Base-by-base conservation (phyloP, 176 grass and related monocot species). In the Ensete ventricosum region DNA sequence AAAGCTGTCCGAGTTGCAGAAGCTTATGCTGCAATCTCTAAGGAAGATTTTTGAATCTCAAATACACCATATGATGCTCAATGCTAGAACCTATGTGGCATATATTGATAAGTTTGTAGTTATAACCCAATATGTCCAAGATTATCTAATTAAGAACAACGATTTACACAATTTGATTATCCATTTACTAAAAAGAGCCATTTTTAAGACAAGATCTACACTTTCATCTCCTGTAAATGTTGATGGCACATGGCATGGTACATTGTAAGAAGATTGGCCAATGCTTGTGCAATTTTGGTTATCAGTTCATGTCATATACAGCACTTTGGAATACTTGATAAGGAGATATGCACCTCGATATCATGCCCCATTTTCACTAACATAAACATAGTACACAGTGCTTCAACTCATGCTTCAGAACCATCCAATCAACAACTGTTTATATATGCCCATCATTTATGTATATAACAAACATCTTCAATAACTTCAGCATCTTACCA, bases 401-500 rank as follows among this genome's bases (percentile, higher is more conserved):
- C 19, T 9, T 4, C 63, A 65, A 65, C 63, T 65, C 25, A 11
- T n/a, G 63, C 23, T 27, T 65, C 24, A 25, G 63, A 65, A 65
- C 11, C 9, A 65, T 13, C 9, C 8, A 14, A 70, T 70, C 48
- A 70, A 17, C 34, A 50, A 51, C 5, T 70, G 17, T 14, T 70
- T 50, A 50, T 51, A 11, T 3, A 70, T 8, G 9, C 50, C 17
- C 3, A 60, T 60, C 9, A 60, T 60, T 60, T 60, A 60, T 14
- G 67, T 17, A 26, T 65, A 26, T 63, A 23, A 24, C 11, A 2
- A 13, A 64, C 53, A 52, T 3, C 21, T 64, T 24, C 21, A 65
- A 10, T 20, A 27, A 65, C 22, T 65, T 65, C 12, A 70, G 48
- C 14, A 52, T 50, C 54, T 87, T 53, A 98, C 94, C 78, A 87